Base-by-base conservation (phyloP, 106 monocot species). In the Apostasia ramifera region DNA sequence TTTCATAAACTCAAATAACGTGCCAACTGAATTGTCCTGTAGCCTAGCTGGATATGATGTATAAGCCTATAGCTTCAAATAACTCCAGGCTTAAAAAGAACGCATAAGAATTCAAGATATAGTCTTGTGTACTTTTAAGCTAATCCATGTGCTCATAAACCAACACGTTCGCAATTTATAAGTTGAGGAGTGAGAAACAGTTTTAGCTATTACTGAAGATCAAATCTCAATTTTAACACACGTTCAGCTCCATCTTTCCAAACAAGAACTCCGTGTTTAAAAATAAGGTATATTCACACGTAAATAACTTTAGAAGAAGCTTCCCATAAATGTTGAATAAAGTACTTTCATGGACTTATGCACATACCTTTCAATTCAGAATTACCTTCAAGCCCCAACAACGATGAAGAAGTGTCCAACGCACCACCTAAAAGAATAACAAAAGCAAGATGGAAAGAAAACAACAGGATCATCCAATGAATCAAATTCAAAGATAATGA, bases 401-500 rank as follows among this genome's bases (percentile, higher is more conserved):
- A 47, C 8, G 12, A 65, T 26, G 48, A 48, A 65, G 48, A 46
- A 47, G 26, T 15, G 65, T 37, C 65, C 65, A 65, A 14, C 6
- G 65, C 7, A 8, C 65, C 65, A 49, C 65, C 65, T 65, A 48
- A 65, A 65, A 4, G 45, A 14, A 64, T 44, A 65, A 49, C 26
- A 47, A 14, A 49, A 65, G 48, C 26, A 49, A 48, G 26, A 26
- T 26, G 26, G 26, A 26, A 26, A 0, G 26, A 26, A 26, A 26
- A 26, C 26, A 26, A 26, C 26, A 26, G 26, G 26, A 26, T 26
- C 26, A 26, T 26, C 26, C 26, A 26, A 26, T 26, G 26, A 26
- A 65, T 3, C 48, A 49, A 65, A 5, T 50, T 8, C 50, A 50
- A 65, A 6, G 47, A 26, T 26, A 26, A 26, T 26, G 26, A 26